These are phyloP conservation scores for Talaromyces sp. DNA, from an alignment of 2,329 filamentous ascomycete species.

Conservation along the genomic window DNA sequence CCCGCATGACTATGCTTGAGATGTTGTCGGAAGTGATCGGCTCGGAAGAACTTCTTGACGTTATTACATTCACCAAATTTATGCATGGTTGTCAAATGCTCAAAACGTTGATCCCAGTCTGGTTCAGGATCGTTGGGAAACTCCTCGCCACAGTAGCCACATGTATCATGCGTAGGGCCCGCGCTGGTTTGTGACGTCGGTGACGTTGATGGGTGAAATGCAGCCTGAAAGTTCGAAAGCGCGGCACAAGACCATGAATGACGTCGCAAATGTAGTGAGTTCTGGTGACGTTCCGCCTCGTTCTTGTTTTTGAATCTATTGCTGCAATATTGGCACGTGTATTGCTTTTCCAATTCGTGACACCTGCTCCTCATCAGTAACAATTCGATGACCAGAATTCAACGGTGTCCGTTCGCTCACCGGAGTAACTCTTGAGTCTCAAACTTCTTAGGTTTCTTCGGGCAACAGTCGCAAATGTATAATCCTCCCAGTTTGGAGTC, in stretches of 20 bases:
- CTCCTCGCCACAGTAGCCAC: conserved; percentile 93
- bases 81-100: conserved; percentile 84
- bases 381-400: not conserved
- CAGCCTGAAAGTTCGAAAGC: conserved; percentile 68
- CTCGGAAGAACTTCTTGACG: conserved; percentile 95
- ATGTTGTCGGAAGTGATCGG: conserved; percentile 97
- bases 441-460: conserved; percentile 95
- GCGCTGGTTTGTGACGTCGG: conserved; percentile 33
- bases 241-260: conserved; percentile 98
- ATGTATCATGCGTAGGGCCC: conserved; percentile 60
- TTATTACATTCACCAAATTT: conserved; percentile 99
- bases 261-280: conserved; percentile 83
- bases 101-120: conserved; percentile 82
- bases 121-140: conserved; percentile 71
- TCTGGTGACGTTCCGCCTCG: conserved; percentile 92
- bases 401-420: conserved; percentile 53
- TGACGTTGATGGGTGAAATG: conserved; percentile 75
- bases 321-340: conserved; percentile 84
- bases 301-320: conserved; percentile 99
- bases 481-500: conserved; percentile 35
- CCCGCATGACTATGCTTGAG: conserved; percentile 96
- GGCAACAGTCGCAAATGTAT: conserved; percentile 88
- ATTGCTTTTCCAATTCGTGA: conserved; percentile 94
- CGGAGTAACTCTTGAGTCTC: conserved; percentile 76
- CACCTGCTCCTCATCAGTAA: conserved; percentile 49